Percentiles rank a stretch among this genome's conserved stretches.
Conservation (phyloP, 192 early-diverging fungal species). For the Allomyces javanicus region DNA sequence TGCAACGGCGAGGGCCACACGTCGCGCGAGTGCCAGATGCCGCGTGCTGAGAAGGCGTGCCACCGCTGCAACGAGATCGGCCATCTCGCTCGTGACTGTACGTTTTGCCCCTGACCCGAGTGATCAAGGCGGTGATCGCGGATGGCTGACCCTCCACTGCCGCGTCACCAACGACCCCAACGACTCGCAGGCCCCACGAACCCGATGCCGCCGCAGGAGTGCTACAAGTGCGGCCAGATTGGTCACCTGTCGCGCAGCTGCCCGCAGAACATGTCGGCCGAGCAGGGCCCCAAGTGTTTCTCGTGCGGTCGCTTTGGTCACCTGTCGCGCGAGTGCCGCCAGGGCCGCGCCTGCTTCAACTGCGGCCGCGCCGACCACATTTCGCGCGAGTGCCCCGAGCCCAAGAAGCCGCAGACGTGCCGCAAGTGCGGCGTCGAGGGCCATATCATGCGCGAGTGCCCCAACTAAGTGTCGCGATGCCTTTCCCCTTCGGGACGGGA, state of each 20-base stretch:
- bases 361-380: conserved; percentile 26
- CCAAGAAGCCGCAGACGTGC: background rate
- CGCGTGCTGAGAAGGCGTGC: conserved; percentile 6
- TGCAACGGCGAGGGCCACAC: background rate
- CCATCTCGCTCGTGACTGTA: conserved; percentile 21
- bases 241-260: background rate
- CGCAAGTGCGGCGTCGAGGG: background rate
- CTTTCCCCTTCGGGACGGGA: too few species aligned
- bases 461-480: background rate
- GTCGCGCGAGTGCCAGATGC: background rate
- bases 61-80: conserved; percentile 29
- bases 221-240: conserved; percentile 17
- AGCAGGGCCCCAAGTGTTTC: background rate
- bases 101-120: too few species aligned
- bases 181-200: conserved; percentile 6
- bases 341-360: conserved; percentile 15
- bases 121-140: too few species aligned
- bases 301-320: conserved; percentile 7
- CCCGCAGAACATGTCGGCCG: background rate
- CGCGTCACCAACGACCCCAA: too few species aligned
- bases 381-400: conserved; percentile 15
- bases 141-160: too few species aligned
- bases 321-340: background rate
- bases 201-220: conserved; percentile 14
- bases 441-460: background rate